These are phyloP conservation scores for Maudiozyma pseudohumilis DNA, from an alignment of 805 yeast species.

Conservation along the genomic window DNA sequence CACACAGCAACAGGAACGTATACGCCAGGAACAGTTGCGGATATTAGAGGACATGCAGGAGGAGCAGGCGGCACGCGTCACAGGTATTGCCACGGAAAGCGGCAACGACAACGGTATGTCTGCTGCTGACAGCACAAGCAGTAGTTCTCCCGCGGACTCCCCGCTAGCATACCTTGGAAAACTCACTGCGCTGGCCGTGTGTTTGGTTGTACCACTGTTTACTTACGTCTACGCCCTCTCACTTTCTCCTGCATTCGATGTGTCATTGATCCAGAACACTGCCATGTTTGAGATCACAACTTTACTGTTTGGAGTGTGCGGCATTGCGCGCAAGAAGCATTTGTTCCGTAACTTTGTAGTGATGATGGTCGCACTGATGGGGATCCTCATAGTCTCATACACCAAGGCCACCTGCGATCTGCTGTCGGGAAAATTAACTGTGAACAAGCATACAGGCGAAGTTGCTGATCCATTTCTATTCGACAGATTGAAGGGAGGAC, in stretches of 20 bases:
- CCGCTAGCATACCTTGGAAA: slow-evolving; percentile 8
- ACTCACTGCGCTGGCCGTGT: slow-evolving; percentile 12
- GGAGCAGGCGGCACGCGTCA: too few relatives aligned
- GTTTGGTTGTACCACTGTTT: slow-evolving; percentile 14
- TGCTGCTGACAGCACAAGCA: neutral
- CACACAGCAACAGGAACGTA: neutral
- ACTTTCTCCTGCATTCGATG: slow-evolving; percentile 26
- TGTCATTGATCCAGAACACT: slow-evolving; percentile 25
- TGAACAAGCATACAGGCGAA: slow-evolving; percentile 27
- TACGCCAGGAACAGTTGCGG: neutral
- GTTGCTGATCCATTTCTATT: slow-evolving; percentile 29
- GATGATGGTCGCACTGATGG: slow-evolving; percentile 22
- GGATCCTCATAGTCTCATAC: slow-evolving; percentile 25
- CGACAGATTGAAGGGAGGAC: slow-evolving; percentile 27
- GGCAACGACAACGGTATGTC: too few relatives aligned
- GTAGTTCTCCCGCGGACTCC: neutral
- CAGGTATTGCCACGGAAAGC: too few relatives aligned
- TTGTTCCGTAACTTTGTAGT: slow-evolving; percentile 20
- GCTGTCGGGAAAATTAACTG: slow-evolving; percentile 26
- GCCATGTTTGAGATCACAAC: slow-evolving; percentile 27
- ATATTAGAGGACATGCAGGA: neutral
- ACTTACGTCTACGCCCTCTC: slow-evolving; percentile 14
- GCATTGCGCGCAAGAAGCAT: slow-evolving; percentile 18
- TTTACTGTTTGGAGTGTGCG: slow-evolving; percentile 24
- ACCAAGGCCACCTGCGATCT: slow-evolving; percentile 28